phyloP scores from a whole-genome alignment of 257 asterid genomes.

The Ballota nigra region DNA sequence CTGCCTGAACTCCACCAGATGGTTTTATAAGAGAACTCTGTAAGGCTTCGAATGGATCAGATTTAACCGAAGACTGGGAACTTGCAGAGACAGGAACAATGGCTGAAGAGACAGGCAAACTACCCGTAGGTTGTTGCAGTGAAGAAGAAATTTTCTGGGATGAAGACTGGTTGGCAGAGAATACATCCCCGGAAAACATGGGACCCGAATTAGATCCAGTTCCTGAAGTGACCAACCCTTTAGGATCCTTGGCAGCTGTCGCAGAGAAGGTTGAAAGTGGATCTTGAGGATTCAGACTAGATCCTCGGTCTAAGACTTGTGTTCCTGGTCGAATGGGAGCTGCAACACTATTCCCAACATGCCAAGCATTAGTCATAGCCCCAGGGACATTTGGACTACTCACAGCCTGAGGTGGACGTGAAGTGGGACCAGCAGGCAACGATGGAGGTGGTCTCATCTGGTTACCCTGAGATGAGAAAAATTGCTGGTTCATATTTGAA shows the following conservation, averaged over 20 bases:
- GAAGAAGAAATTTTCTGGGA: constrained; percentile 49
- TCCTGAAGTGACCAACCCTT: constrained; percentile 47
- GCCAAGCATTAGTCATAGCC: constrained; percentile 48
- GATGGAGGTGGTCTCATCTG: constrained; percentile 56
- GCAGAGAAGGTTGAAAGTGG: constrained; percentile 43
- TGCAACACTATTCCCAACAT: constrained; percentile 43
- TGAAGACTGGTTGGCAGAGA: constrained; percentile 54
- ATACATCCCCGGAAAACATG: constrained; percentile 58
- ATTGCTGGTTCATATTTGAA: constrained; percentile 56
- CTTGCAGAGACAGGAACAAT: constrained; percentile 43
- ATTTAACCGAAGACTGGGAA: constrained; percentile 50
- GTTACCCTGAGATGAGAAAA: constrained; percentile 54
- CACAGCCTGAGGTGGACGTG: constrained; percentile 53
- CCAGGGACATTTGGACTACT: constrained; percentile 42
- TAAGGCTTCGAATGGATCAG: constrained; percentile 79
- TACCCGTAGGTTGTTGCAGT: constrained; percentile 41
- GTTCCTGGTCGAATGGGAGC: constrained; percentile 43
- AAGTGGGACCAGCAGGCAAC: constrained; percentile 38
- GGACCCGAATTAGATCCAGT: constrained; percentile 41
- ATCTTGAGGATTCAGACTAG: constrained; percentile 47
- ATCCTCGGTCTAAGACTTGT: constrained; percentile 44
- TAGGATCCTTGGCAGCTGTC: constrained; percentile 42
- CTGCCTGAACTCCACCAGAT: constrained; percentile 51
- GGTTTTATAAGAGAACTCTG: constrained; percentile 55
- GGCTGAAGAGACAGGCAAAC: constrained; percentile 51